Evolutionary conservation across 257 asterid species (phyloP).

Genomic region (Handroanthus guayacan): DNA sequence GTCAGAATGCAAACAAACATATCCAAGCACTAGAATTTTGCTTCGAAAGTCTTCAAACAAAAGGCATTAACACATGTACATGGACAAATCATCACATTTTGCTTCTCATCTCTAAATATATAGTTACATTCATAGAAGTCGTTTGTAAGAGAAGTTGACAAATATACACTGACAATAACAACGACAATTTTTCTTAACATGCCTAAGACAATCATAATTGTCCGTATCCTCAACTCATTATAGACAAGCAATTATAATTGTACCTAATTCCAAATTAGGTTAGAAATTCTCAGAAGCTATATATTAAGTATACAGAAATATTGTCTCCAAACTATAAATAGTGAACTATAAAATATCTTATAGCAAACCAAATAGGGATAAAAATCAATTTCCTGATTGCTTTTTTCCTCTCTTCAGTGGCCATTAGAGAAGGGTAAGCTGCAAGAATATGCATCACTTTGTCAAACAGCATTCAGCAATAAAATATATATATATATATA

Average conservation of each 20-base stretch:
- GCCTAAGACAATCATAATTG: not conserved
- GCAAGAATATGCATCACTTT: slow-evolving; percentile 30
- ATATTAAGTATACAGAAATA: not conserved
- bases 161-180: too few relatives aligned
- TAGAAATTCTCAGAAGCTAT: not conserved
- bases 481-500: too few relatives aligned
- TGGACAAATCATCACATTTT: not conserved
- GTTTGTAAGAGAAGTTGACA: not conserved
- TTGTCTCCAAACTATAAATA: not conserved
- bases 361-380: not conserved
- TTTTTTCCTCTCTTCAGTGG: slow-evolving; percentile 21
- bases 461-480: too few relatives aligned
- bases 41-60: too few relatives aligned
- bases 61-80: too few relatives aligned
- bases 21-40: too few relatives aligned
- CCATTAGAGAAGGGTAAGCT: slow-evolving; percentile 58
- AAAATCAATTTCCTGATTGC: slow-evolving; percentile 21
- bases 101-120: not conserved
- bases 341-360: not conserved
- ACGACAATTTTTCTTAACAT: too few relatives aligned
- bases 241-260: not conserved
- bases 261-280: not conserved
- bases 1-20: too few relatives aligned
- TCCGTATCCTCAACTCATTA: too few relatives aligned
- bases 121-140: not conserved